Base-by-base conservation (phyloP, 1,139 yeast species). In the Lodderomyces oxycetoniae region DNA sequence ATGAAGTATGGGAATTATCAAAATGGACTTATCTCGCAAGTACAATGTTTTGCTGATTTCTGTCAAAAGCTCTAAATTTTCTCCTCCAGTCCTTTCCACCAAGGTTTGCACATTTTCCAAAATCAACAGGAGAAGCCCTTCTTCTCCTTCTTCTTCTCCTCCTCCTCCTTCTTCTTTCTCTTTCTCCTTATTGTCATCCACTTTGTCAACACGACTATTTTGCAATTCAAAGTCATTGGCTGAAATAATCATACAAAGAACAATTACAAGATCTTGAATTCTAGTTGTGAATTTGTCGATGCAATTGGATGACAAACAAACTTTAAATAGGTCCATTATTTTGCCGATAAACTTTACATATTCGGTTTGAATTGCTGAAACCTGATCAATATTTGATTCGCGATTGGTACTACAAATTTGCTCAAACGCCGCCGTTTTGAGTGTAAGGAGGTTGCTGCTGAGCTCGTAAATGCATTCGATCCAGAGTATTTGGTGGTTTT, bases 1-100 rank as follows among this genome's bases (percentile, higher is more conserved):
- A 5, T 34, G 23, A 10, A 34, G 24, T 12, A 59, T 42, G 4
- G 50, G 53, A 4, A 40, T 17, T 9, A 60, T 22, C 11, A 52
- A 35, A 2, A 33, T 26, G 1, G 59, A 51, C 21, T 49, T 43
- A 2, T 67, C 67, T 6, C 49, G 33, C 14, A 44, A 38, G 36
- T 63, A 63, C 5, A 46, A 27, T 0, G 49, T 47, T 34, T 47
- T 47, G 10, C 56, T 38, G 36, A 33, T 42, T 34, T 21, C 38
- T 31, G 30, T 19, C 9, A 31, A 20, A 10, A 31, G 12, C 10
- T 25, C 23, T n/a, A 43, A 30, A 21, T 14, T 22, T 17, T 21
- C 26, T 14, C 33, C 19, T 17, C 35, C 32, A 4, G 9, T 26
- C 5, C 17, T 20, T 29, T 29, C 17, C 20, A 20, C 19, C 4